Percentiles rank a stretch among this genome's conserved stretches.
Evolutionary conservation across 768 basidiomycete genomes (phyloP).

Genomic region (Kwoniella heveanensis): DNA sequence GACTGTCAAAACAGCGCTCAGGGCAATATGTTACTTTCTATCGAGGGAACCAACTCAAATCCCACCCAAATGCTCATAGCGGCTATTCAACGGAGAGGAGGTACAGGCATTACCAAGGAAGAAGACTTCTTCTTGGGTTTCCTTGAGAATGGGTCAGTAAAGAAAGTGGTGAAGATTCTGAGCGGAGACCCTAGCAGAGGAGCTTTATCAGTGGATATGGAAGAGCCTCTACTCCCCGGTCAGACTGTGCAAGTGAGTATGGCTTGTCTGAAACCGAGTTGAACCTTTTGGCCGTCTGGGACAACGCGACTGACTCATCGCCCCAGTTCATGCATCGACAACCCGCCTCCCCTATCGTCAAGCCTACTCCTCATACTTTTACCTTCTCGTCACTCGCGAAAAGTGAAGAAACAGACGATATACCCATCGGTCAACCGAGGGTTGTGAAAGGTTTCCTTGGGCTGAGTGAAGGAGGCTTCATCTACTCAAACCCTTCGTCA

Average conservation of each 20-base stretch:
- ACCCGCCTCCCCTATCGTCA: background rate
- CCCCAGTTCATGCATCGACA: slow-evolving; percentile 29
- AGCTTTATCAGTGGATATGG: slow-evolving; percentile 51
- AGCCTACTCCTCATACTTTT: slow-evolving; percentile 1
- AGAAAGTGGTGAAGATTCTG: slow-evolving; percentile 49
- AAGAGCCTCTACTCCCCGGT: slow-evolving; percentile 42
- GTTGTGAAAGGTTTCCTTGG: slow-evolving; percentile 41
- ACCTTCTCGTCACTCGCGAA: slow-evolving; percentile 18
- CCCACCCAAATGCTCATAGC: slow-evolving; percentile 52
- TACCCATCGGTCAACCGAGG: slow-evolving; percentile 10
- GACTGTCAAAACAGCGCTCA: slow-evolving; percentile 38
- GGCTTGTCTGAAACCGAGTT: background rate
- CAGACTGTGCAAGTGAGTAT: slow-evolving; percentile 52
- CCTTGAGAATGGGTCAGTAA: slow-evolving; percentile 17
- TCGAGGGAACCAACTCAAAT: slow-evolving; percentile 38
- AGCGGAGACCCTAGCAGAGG: slow-evolving; percentile 55
- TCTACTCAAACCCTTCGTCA: slow-evolving; percentile 18
- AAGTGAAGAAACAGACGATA: slow-evolving; percentile 19
- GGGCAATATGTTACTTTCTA: slow-evolving; percentile 51
- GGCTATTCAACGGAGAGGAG: slow-evolving; percentile 43
- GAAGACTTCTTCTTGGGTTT: slow-evolving; percentile 54
- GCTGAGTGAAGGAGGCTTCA: slow-evolving; percentile 41
- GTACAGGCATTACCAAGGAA: slow-evolving; percentile 44
- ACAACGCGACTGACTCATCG: background rate
- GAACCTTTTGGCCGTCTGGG: too few relatives aligned